Conservation (phyloP, 768 basidiomycete genomes). For the Boletus speciosus region DNA sequence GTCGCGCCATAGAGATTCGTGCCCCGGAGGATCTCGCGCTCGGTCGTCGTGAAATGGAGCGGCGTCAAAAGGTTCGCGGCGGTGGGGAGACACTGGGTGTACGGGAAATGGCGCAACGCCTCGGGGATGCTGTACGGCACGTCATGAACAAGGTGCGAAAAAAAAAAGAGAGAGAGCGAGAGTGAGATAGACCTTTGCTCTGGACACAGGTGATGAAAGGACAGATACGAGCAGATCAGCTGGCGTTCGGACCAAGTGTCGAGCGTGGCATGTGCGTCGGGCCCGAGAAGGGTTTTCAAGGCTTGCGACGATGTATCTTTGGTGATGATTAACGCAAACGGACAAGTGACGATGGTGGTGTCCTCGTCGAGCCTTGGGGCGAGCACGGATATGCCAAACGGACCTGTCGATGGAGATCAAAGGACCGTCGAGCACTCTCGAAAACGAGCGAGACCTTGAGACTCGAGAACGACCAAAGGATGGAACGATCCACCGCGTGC, state of each 20-base stretch:
- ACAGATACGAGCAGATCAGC: slow-evolving; percentile 63
- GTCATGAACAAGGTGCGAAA: background rate
- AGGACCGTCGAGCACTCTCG: background rate
- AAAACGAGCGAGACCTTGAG: slow-evolving; percentile 39
- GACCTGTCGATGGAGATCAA: slow-evolving; percentile 27
- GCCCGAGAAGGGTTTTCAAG: slow-evolving; percentile 39
- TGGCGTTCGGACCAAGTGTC: slow-evolving; percentile 60
- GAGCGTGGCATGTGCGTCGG: slow-evolving; percentile 16
- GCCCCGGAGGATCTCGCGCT: slow-evolving; percentile 66
- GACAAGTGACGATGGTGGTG: slow-evolving; percentile 59
- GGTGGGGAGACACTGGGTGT: slow-evolving; percentile 65
- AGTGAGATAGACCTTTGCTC: slow-evolving; percentile 31
- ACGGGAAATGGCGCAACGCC: slow-evolving; percentile 46
- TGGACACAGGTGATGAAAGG: slow-evolving; percentile 56
- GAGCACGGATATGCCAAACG: slow-evolving; percentile 48
- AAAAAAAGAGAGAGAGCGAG: background rate
- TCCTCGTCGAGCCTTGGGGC: slow-evolving; percentile 51
- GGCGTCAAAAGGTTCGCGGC: slow-evolving; percentile 60
- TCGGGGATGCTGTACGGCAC: slow-evolving; percentile 5
- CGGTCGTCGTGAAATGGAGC: slow-evolving; percentile 61
- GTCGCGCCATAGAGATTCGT: slow-evolving; percentile 82
- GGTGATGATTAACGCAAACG: slow-evolving; percentile 63
- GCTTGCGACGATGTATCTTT: slow-evolving; percentile 44
- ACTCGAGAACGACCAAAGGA: slow-evolving; percentile 37
- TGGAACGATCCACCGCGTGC: slow-evolving; percentile 51